Evolutionary conservation across 441 rosid species (phyloP), one percentile per base, ranked within the genome.

Genomic region (Breynia disticha): DNA sequence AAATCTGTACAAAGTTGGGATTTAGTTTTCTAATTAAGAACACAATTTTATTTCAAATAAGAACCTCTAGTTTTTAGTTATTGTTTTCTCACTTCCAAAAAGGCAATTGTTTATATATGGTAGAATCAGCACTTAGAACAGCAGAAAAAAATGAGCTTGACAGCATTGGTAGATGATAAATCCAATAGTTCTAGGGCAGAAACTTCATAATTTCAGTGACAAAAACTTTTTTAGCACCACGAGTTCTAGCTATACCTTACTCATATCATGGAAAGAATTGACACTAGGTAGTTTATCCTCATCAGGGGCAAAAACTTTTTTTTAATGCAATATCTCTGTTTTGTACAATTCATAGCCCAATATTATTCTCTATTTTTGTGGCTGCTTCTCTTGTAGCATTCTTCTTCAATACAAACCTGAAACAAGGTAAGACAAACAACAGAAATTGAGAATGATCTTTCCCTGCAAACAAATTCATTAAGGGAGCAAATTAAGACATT

Each of bases 331-430:
- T 86, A 73, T 93, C 99, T 66, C 96, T 97, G 72, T 93, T 93
- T 68, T 93, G 97, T 62, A 93, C 99, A 9, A 86, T 93, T 21
- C 97, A 79, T 42, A 93, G 69, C 35, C 95, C 99, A 67, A 93
- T 93, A 77, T 93, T 93, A 57, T 93, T 89, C 56, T 76, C 80
- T 18, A 93, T 93, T 75, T 93, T 93, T 21, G 86, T 89, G 57
- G 65, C 85, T 52, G 77, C 78, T 63, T 89, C 69, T 57, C 99
- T 97, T 50, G 93, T 95, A 32, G 90, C 84, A 70, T 85, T 78
- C 77, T 87, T 93, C 83, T 84, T 79, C 57, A 84, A 81, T 50
- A 87, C 56, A 67, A 51, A 93, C 68, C 96, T 93, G 90, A 57
- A 77, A 65, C 37, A 55, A 62, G 43, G 48, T 20, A 56, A 59